Percentiles rank a stretch among this genome's conserved stretches.
Evolutionary conservation across 306 rosid species (phyloP).

Genomic region (Malus fusca): DNA sequence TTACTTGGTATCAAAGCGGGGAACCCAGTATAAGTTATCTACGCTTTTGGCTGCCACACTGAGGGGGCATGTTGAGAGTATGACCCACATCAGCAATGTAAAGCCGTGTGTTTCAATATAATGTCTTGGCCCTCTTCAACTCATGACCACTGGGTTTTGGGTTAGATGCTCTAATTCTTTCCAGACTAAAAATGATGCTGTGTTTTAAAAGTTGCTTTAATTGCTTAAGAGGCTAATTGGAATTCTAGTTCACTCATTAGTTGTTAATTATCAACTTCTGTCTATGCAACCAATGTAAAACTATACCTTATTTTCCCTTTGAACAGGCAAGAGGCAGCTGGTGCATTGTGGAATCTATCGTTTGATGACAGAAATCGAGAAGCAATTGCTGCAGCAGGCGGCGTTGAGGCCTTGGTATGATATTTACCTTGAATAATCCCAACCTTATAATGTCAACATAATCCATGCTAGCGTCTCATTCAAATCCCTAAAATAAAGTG

Average conservation of each 20-base stretch:
- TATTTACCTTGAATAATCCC: constrained; percentile 3
- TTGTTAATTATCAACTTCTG: not conserved
- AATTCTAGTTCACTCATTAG: not conserved
- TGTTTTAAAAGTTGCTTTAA: not conserved
- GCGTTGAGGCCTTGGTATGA: constrained; percentile 96
- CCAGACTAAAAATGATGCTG: not conserved
- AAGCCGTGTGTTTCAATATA: not conserved
- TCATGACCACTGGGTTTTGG: not conserved
- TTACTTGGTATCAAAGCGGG: not conserved
- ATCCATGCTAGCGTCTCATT: not conserved
- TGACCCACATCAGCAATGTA: not conserved
- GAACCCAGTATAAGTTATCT: not conserved
- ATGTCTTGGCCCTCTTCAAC: not conserved
- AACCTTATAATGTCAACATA: not conserved
- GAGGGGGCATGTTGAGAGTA: not conserved
- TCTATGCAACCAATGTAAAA: not conserved
- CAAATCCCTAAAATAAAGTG: constrained; percentile 2
- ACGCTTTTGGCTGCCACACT: not conserved
- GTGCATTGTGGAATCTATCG: constrained; percentile 97
- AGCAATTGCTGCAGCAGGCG: constrained; percentile 94
- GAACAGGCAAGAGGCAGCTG: constrained; percentile 99
- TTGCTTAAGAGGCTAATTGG: not conserved
- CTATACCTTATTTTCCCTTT: not conserved
- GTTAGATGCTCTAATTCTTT: not conserved
- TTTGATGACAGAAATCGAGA: constrained; percentile 98